Percentiles rank a stretch among this genome's conserved stretches.
Evolutionary conservation across 2,329 filamentous ascomycete species (phyloP).

Genomic region (Colletotrichum sp.): DNA sequence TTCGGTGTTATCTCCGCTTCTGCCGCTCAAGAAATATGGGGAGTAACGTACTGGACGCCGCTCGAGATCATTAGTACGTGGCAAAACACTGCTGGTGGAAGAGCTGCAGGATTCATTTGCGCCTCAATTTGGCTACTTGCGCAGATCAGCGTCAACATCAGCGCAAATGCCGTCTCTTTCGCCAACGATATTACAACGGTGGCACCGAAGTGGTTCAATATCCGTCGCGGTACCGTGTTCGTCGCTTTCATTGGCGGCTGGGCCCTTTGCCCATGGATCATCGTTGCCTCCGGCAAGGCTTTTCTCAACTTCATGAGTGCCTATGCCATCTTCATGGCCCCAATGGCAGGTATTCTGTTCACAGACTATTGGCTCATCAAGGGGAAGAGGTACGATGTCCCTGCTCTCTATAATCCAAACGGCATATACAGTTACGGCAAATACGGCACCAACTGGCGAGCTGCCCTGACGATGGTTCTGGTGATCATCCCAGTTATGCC

Average conservation of each 20-base stretch:
- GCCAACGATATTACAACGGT: not conserved
- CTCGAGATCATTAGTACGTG: not conserved
- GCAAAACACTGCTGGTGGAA: not conserved
- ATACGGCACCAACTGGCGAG: slow-evolving; percentile 29
- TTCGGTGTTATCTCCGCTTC: not conserved
- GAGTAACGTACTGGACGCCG: not conserved
- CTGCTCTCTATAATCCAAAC: not conserved
- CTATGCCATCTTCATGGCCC: slow-evolving; percentile 40
- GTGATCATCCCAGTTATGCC: slow-evolving; percentile 30
- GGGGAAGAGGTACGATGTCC: slow-evolving; percentile 15
- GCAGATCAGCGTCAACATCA: not conserved
- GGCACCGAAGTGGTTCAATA: not conserved
- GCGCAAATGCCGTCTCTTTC: not conserved
- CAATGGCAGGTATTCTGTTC: slow-evolving; percentile 46
- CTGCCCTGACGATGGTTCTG: slow-evolving; percentile 29
- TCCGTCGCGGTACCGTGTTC: not conserved
- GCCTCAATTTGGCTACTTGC: not conserved
- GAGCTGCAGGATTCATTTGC: not conserved
- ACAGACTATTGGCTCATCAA: slow-evolving; percentile 45
- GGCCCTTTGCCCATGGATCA: slow-evolving; percentile 40
- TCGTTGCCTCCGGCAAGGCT: slow-evolving; percentile 31
- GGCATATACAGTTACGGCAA: not conserved
- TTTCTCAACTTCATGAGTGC: slow-evolving; percentile 37
- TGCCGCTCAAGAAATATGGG: not conserved
- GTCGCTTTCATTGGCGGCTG: slow-evolving; percentile 22